phyloP scores from a whole-genome alignment of 129 eudicot species.

The Tanacetum coccineum region DNA sequence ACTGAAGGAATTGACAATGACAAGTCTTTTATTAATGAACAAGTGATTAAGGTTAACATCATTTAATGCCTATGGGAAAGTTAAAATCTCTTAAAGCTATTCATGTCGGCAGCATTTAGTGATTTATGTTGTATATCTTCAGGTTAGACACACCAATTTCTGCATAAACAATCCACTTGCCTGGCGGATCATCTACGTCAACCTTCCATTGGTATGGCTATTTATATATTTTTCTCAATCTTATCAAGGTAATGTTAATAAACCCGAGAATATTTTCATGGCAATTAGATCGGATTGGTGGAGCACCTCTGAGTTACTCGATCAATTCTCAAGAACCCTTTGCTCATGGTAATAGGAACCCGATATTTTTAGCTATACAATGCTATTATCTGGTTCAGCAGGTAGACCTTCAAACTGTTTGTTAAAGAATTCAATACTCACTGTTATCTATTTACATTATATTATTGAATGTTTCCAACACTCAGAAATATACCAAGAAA shows the following conservation, averaged over 20 bases:
- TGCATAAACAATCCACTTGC: conserved; percentile 17
- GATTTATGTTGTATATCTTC: conserved; percentile 20
- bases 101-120: conserved; percentile 3
- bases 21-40: background rate
- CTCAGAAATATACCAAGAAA: conserved; percentile 94
- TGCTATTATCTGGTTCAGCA: conserved; percentile 62
- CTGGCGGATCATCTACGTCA: conserved; percentile 18
- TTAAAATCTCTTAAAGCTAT: background rate
- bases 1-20: conserved; percentile 2
- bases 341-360: conserved; percentile 17
- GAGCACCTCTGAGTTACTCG: conserved; percentile 15
- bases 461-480: conserved; percentile 33
- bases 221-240: background rate
- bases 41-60: conserved; percentile 3
- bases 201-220: conserved; percentile 36
- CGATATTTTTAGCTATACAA: background rate
- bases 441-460: too few species aligned
- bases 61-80: background rate
- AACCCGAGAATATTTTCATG: conserved; percentile 17
- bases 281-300: conserved; percentile 25
- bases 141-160: conserved; percentile 25
- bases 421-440: too few species aligned
- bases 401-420: conserved; percentile 38
- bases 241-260: background rate
- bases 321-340: conserved; percentile 23